phyloP scores from a whole-genome alignment of 768 basidiomycete genomes.

The Hydnomerulius pinastri region DNA sequence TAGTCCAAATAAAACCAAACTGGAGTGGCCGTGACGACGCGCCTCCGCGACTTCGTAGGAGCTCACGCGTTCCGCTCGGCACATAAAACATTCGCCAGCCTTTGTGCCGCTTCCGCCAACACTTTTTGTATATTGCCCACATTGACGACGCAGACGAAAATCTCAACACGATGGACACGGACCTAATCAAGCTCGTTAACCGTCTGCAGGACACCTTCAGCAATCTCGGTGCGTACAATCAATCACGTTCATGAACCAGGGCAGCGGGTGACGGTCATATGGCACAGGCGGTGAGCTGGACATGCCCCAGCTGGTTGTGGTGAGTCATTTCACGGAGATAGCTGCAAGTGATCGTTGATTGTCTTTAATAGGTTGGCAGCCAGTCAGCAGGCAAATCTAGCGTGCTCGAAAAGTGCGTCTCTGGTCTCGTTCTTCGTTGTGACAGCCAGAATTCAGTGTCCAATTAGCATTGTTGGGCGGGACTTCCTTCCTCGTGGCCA shows the following conservation, averaged over 20 bases:
- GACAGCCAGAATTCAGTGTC: conserved; percentile 1
- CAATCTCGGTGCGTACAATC: conserved; percentile 67
- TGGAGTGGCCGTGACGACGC: conserved; percentile 32
- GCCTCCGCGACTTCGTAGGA: conserved; percentile 17
- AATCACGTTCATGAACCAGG: conserved; percentile 3
- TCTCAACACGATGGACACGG: conserved; percentile 75
- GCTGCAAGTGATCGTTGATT: background rate
- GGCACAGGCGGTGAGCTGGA: conserved; percentile 80
- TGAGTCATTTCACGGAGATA: conserved; percentile 41
- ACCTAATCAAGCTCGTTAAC: conserved; percentile 93
- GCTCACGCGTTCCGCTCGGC: conserved; percentile 17
- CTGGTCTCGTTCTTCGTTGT: conserved; percentile 6
- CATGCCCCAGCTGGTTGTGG: conserved; percentile 90
- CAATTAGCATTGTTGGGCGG: conserved; percentile 83
- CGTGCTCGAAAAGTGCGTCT: conserved; percentile 88
- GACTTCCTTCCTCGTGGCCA: conserved; percentile 87
- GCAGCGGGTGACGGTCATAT: conserved; percentile 11
- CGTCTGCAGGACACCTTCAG: conserved; percentile 92
- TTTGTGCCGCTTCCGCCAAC: conserved; percentile 6
- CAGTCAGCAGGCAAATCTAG: conserved; percentile 97
- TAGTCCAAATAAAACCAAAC: conserved; percentile 25
- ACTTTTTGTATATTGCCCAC: background rate
- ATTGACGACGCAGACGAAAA: background rate
- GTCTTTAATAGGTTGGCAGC: conserved; percentile 74
- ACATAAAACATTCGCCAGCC: background rate